These are phyloP conservation scores for Protostelium mycophagum DNA, from an alignment of 78 protist genomes.

Conservation along the genomic window DNA sequence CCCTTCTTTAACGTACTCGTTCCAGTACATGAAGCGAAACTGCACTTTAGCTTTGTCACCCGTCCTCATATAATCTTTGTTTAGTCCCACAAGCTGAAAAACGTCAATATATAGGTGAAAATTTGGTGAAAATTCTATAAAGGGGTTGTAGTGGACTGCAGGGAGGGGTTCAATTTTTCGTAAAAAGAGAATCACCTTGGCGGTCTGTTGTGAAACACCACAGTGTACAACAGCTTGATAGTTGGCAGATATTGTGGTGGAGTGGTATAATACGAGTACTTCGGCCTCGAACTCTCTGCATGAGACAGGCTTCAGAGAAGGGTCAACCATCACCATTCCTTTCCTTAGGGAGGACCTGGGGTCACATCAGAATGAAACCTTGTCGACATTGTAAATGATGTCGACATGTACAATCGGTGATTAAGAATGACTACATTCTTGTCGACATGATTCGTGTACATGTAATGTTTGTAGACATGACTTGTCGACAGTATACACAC, in stretches of 20 bases:
- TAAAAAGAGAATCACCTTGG: conserved; percentile 3
- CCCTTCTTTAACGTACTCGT: conserved; percentile 78
- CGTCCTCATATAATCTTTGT: conserved; percentile 80
- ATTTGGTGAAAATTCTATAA: neutral
- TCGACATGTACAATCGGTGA: too few species aligned
- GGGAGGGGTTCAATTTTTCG: too few species aligned
- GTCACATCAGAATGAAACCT: too few species aligned
- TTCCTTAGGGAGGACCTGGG: conserved; percentile 65
- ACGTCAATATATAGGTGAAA: neutral
- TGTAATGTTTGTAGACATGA: too few species aligned
- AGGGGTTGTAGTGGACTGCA: neutral
- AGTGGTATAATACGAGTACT: conserved; percentile 83
- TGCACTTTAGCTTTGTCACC: conserved; percentile 80
- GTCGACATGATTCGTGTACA: too few species aligned
- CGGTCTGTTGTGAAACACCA: conserved; percentile 63
- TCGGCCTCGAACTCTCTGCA: conserved; percentile 84
- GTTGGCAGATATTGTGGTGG: conserved; percentile 80
- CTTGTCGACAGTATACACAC: too few species aligned
- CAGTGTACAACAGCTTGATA: conserved; percentile 95
- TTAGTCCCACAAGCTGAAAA: conserved; percentile 23
- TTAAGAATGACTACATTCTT: too few species aligned
- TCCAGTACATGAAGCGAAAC: conserved; percentile 75
- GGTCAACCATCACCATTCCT: conserved; percentile 81
- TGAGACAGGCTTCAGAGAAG: conserved; percentile 18
- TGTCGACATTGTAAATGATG: too few species aligned